Conservation (phyloP, 352 stramenopile species). For the Phytophthora cactorum region DNA sequence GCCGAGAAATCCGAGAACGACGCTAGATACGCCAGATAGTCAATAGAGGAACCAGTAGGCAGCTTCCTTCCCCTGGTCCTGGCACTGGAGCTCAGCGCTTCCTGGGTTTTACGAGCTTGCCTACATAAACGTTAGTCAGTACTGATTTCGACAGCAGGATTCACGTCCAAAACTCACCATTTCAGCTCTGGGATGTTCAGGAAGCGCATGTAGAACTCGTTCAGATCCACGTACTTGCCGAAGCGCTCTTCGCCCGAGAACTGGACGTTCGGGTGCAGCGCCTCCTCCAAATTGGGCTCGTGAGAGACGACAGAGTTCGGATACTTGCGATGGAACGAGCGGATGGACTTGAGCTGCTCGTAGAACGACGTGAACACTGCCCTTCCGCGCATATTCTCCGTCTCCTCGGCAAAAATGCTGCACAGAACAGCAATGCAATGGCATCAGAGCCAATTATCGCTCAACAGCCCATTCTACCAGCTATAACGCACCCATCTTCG, state of each 20-base stretch:
- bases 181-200: constrained; percentile 79
- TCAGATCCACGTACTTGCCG: constrained; percentile 91
- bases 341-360: constrained; percentile 86
- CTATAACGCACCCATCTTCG: constrained; percentile 68
- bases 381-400: constrained; percentile 74
- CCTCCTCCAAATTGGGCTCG: constrained; percentile 67
- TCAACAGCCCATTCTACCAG: background rate
- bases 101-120: constrained; percentile 40
- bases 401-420: constrained; percentile 82
- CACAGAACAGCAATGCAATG: constrained; percentile 2
- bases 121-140: constrained; percentile 15
- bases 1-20: constrained; percentile 72
- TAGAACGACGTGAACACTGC: constrained; percentile 91
- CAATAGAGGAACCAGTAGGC: constrained; percentile 31
- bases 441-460: background rate
- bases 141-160: background rate
- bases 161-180: constrained; percentile 21
- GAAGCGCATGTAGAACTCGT: constrained; percentile 83
- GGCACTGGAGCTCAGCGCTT: constrained; percentile 26
- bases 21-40: constrained; percentile 79
- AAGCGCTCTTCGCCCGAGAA: constrained; percentile 91
- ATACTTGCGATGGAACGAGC: constrained; percentile 87
- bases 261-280: constrained; percentile 69
- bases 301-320: constrained; percentile 71
- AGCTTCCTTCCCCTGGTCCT: constrained; percentile 29